Base-by-base conservation (phyloP, 2,329 filamentous ascomycete species). In the Bipolaris victoriae region DNA sequence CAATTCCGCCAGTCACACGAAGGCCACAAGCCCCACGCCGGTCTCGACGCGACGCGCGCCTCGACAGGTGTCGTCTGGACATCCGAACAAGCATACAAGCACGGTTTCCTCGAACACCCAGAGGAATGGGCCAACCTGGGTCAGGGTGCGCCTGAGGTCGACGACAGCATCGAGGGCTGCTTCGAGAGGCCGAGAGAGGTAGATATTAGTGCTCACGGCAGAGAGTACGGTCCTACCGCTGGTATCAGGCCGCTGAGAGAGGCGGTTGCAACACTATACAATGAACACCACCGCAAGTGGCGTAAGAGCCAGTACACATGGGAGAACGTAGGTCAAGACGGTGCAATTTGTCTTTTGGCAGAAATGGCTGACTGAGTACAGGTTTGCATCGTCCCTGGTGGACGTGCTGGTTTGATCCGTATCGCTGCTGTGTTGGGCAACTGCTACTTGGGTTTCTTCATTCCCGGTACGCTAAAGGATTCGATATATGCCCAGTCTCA, bases 41-140 rank as follows among this genome's bases (percentile, higher is more conserved):
- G 93, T 68, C 88, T 97, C 64, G 93, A 97, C 72, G 90, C 92
- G 52, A 90, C 88, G 60, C 87, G 92, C 76, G 90, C 92, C 43
- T 96, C 91, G 15, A 98, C 94, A 13, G 94, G 94, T 78, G 94
- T 97, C 3, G 90, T 97, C 63, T 97, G 94, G 94, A 92, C 89
- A 64, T 92, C 89, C 3, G 90, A 95, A 79, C 89, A 91, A 67
- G 93, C 93, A 52, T 86, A 88, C 75, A 92, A 97, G 78, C 90
- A 94, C 79, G 94, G 94, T 68, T 97, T 90, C 80, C 81, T 87
- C 49, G 93, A 97, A 3, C 84, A 93, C 65, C 93, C 92, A 10
- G 84, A 90, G 2, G 79, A 83, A 62, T 97, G 94, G 94, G 92
- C 94, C 57, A 98, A 98, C 76, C 82, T 98, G 51, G 94, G 94